Base-by-base conservation (phyloP, 306 rosid genomes). In the Cucumis melo region DNA sequence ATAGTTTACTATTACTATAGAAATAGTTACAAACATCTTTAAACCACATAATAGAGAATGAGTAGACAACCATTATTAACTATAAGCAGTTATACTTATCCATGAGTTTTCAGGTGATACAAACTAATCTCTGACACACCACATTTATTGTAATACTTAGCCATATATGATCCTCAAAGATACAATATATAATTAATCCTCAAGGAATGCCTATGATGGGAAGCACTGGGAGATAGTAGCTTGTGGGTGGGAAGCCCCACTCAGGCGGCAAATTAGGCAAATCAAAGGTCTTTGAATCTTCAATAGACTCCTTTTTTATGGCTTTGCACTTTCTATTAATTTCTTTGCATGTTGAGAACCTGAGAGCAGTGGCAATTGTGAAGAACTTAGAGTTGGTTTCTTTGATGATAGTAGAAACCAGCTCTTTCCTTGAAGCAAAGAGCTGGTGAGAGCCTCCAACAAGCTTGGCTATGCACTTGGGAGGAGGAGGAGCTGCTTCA, bases 151-250 rank as follows among this genome's bases (percentile, higher is more conserved):
- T 46, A 46, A 46, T 9, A 46, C 53, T 46, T 46, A 13, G 53
- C 53, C 53, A 46, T 46, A 46, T 46, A 46, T 46, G 53, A 16
- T 46, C 53, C 53, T 13, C 53, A 46, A 46, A 46, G 5, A 32
- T 32, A 32, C 36, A 32, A 32, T 9, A 46, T n/a, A 10, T 3
- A 56, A n/a, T 2, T 11, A 61, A 27, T 13, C 3, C 7, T 85
- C 86, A 93, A 29, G 98, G 98, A 59, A 93, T 88, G 82, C 98
- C 98, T 41, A 91, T 91, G 82, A 93, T 93, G 24, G 98, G 98
- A 75, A 91, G 5, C 85, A 82, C 86, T 42, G 97, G 98, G 29
- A 89, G 0, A 66, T 88, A 93, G 64, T 38, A 84, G 87, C 97
- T 89, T 5, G 83, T 34, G 0, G 98, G 98, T 72, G 98, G 91